Percentiles rank a stretch among this genome's conserved stretches.
Conservation (phyloP, 2,329 filamentous ascomycete genomes). For the Dactylellina leptospora region DNA sequence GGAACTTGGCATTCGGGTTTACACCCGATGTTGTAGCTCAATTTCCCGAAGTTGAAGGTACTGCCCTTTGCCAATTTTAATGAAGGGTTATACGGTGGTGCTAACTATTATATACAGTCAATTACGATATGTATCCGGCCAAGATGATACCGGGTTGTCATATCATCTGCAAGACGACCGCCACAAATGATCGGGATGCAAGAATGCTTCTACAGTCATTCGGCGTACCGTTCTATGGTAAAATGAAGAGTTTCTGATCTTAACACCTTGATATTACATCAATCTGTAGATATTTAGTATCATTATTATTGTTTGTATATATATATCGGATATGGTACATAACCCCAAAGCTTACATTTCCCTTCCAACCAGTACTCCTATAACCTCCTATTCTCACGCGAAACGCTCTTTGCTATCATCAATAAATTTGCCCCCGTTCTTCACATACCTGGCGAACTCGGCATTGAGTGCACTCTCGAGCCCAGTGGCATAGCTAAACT, state of each 20-base stretch:
- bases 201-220: conserved; percentile 76
- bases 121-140: conserved; percentile 67
- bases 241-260: conserved; percentile 62
- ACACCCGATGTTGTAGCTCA: conserved; percentile 76
- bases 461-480: neutral
- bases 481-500: conserved; percentile 7
- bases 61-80: too few relatives aligned
- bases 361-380: neutral
- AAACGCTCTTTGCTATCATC: neutral
- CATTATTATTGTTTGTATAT: conserved; percentile 19
- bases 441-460: conserved; percentile 10
- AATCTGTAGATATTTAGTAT: conserved; percentile 33
- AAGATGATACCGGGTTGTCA: conserved; percentile 86
- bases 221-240: conserved; percentile 83
- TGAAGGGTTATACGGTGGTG: conserved; percentile 7
- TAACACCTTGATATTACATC: too few relatives aligned
- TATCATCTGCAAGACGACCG: conserved; percentile 83
- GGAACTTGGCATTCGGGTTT: conserved; percentile 87
- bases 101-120: conserved; percentile 53
- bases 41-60: conserved; percentile 94
- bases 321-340: conserved; percentile 2
- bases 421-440: conserved; percentile 20
- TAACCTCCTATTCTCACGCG: neutral
- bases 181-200: conserved; percentile 84
- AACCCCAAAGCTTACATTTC: neutral